Base-by-base conservation (phyloP, 2,329 filamentous ascomycete species). In the Penicillium sp. region DNA sequence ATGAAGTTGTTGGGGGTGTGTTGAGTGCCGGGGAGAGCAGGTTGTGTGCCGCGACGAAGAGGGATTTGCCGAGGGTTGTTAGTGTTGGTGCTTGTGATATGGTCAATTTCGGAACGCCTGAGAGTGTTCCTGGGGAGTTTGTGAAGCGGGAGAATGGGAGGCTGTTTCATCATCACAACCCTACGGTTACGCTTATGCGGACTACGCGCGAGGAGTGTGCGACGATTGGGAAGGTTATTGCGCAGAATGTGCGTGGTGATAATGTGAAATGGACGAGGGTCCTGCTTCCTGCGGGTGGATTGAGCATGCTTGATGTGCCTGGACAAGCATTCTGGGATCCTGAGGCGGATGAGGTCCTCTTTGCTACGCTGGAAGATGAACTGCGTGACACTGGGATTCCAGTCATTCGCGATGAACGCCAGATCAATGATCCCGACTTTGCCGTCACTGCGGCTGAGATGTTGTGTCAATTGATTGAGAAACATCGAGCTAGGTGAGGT, bases 151-250 rank as follows among this genome's bases (percentile, higher is more conserved):
- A 9, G 27, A 20, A 13, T 3, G 62, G 68, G 11, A 44, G 61
- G 30, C 74, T 74, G 18, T 66, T 88, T n/a, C 78, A 81, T 58
- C 80, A 83, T 61, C 86, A 89, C 63, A 89, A 89, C 62, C 77
- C 83, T 0, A 77, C 78, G 0, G 81, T 88, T 0, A 89, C 86
- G 0, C 62, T 90, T 28, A 82, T 89, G 77, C 73, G 87, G 20
- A 85, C 86, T 0, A 83, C 75, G 0, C 61, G 68, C n/a, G 75
- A 80, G 1, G 86, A 89, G 62, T 82, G 79, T 54, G 58, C 50
- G 22, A 63, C 73, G 39, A 75, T 88, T n/a, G 85, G 81, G 1
- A 60, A 64, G 0, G 81, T 82, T 45, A 80, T 89, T 38, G 78
- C 75, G 0, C 61, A 66, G 10, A 85, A 84, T 63, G 67, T 88